These are phyloP conservation scores for Vaccinium corymbosum DNA, from an alignment of 148 eudicot species.

Conservation along the genomic window DNA sequence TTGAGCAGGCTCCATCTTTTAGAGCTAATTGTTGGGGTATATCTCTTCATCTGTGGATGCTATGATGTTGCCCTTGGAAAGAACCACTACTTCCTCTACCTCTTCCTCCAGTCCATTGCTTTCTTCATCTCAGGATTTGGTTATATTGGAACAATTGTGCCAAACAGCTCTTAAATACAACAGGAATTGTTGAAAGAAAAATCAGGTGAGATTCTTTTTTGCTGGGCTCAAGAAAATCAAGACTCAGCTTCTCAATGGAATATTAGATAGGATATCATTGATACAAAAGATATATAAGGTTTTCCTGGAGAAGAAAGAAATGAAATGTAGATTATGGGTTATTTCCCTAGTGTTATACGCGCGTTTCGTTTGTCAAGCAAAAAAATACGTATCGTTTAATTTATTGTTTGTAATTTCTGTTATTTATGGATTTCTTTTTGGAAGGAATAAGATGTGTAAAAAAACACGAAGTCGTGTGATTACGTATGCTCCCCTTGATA, in stretches of 20 bases:
- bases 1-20: slow-evolving; percentile 39
- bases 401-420: not conserved
- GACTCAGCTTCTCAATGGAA: not conserved
- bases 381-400: no score
- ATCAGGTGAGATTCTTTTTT: not conserved
- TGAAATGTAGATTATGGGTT: not conserved
- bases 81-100: slow-evolving; percentile 60
- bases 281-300: not conserved
- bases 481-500: no score
- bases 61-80: slow-evolving; percentile 51
- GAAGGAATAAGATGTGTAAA: not conserved
- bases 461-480: no score
- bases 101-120: slow-evolving; percentile 61
- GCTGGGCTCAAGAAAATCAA: not conserved
- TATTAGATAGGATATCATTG: not conserved
- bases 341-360: no score
- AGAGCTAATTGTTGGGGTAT: slow-evolving; percentile 56
- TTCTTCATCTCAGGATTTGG: slow-evolving; percentile 76
- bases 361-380: no score
- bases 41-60: slow-evolving; percentile 63
- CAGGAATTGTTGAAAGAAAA: not conserved
- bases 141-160: slow-evolving; percentile 60
- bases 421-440: not conserved
- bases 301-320: not conserved
- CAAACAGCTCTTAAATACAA: slow-evolving; percentile 26